These are phyloP conservation scores for Leucaena leucocephala DNA, from an alignment of 306 rosid species.

Conservation along the genomic window DNA sequence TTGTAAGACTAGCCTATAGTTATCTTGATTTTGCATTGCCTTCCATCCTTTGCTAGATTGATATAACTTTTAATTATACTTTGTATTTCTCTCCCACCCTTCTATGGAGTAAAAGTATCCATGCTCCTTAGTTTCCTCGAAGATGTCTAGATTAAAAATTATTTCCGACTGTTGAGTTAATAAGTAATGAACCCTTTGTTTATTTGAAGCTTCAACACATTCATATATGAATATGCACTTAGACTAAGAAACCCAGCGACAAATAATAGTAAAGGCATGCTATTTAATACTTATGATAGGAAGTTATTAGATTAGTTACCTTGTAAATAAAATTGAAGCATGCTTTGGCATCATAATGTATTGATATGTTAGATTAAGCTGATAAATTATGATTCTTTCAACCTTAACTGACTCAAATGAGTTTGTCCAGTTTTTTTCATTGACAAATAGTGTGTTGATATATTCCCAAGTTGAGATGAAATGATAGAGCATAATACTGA, in stretches of 20 bases:
- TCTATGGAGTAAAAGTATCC: not conserved
- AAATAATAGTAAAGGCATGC: not conserved
- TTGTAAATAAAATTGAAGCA: slow-evolving; percentile 32
- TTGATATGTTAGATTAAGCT: slow-evolving; percentile 28
- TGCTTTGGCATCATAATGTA: slow-evolving; percentile 24
- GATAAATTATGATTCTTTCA: slow-evolving; percentile 7
- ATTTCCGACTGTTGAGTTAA: slow-evolving; percentile 5
- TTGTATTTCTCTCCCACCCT: not conserved
- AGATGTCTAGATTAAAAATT: not conserved
- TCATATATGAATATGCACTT: slow-evolving; percentile 21
- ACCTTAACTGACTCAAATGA: slow-evolving; percentile 17
- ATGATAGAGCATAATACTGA: slow-evolving; percentile 9
- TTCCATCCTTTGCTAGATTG: slow-evolving; percentile 9
- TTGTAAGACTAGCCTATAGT: slow-evolving; percentile 4
- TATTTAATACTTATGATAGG: slow-evolving; percentile 12
- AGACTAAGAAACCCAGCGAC: slow-evolving; percentile 10
- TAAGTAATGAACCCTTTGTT: slow-evolving; percentile 3
- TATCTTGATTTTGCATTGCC: slow-evolving; percentile 18
- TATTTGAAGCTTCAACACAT: slow-evolving; percentile 4
- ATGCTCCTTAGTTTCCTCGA: slow-evolving; percentile 25
- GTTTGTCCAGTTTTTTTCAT: slow-evolving; percentile 7
- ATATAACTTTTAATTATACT: slow-evolving; percentile 20
- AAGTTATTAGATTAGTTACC: slow-evolving; percentile 14
- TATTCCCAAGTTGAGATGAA: slow-evolving; percentile 4
- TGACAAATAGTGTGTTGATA: not conserved